Evolutionary conservation across 1,139 yeast species (phyloP).

Genomic region (Yamadazyma kanchanaburiensis): DNA sequence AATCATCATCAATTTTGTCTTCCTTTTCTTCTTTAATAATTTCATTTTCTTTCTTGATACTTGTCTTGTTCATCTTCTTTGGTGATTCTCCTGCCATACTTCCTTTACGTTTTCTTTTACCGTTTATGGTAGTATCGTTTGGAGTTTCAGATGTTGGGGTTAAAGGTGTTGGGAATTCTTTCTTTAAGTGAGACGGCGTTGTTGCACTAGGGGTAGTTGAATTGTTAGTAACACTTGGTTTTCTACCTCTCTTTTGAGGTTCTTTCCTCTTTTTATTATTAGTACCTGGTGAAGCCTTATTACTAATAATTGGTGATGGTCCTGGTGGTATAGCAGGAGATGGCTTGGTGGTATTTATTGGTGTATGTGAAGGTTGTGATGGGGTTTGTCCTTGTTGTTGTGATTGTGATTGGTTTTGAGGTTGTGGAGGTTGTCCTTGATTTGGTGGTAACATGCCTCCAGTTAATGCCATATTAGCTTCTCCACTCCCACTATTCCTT

Average conservation of each 20-base stretch:
- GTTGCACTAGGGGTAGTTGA: constrained; percentile 16
- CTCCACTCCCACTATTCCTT: constrained; percentile 30
- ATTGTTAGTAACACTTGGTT: constrained; percentile 23
- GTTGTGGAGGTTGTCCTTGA: constrained; percentile 16
- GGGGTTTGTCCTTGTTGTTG: constrained; percentile 5
- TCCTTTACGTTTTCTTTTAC: constrained; percentile 18
- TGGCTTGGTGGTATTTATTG: constrained; percentile 12
- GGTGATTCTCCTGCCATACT: constrained; percentile 30
- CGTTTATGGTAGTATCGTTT: constrained; percentile 13
- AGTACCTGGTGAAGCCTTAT: constrained; percentile 36
- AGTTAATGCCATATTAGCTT: constrained; percentile 15
- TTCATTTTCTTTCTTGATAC: constrained; percentile 19
- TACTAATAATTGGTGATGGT: constrained; percentile 21
- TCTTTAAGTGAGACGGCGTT: constrained; percentile 27
- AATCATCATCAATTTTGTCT: constrained; percentile 16
- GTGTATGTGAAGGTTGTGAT: constrained; percentile 7
- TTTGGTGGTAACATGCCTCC: constrained; percentile 22
- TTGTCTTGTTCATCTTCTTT: constrained; percentile 22
- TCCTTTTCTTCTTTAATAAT: constrained; percentile 22
- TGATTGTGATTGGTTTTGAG: constrained; percentile 7
- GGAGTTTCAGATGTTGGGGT: constrained; percentile 43
- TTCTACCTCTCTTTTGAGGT: constrained; percentile 31
- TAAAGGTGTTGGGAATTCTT: constrained; percentile 40
- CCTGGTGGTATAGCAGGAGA: constrained; percentile 22
- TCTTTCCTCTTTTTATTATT: constrained; percentile 27